Base-by-base conservation (phyloP, 495 filamentous ascomycete genomes). In the Penicillium manginii region DNA sequence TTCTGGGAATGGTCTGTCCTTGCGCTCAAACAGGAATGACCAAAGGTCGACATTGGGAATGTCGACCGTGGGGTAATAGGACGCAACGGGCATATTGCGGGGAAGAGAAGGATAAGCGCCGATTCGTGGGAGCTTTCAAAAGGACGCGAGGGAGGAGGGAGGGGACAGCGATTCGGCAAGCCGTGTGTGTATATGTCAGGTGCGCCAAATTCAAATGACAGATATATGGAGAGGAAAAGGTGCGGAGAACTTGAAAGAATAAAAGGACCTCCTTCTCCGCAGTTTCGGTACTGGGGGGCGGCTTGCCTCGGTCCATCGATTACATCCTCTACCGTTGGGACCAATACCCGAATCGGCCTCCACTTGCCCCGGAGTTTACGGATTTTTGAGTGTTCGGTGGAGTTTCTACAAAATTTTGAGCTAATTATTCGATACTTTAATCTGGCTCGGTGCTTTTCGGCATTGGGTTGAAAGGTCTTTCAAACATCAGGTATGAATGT, bases 21-120 rank as follows among this genome's bases (percentile, higher is more conserved):
- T 87, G 49, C 88, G 78, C 65, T 94, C 90, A 68, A 97, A 93
- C 9, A 98, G 68, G 47, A 96, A 87, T 0, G 79, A 77, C 86
- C 86, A 94, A 19, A 96, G 56, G 68, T 93, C 91, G 35, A 76
- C 61, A 22, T 74, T 58, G 26, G 78, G 78, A 17, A 81, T 73
- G 29, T 77, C 66, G 40, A 76, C 45, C 15, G 58, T 46, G 8
- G 76, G 72, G 46, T 77, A 78, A 14, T 57, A 59, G 23, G 78
- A 81, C 31, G 72, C 58, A 57, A 77, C 71, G 7, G 77, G 77
- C 78, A 81, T 80, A 50, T 61, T 71, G 64, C 58, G 65, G 66
- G 62, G 63, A 60, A 60, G 37, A 54, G 17, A 32, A 49, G 62
- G 47, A 42, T 49, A 56, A 52, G 46, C 33, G 54, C 49, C 61